phyloP scores from a whole-genome alignment of 108 stramenopile genomes.

The Nitzschia sp. region DNA sequence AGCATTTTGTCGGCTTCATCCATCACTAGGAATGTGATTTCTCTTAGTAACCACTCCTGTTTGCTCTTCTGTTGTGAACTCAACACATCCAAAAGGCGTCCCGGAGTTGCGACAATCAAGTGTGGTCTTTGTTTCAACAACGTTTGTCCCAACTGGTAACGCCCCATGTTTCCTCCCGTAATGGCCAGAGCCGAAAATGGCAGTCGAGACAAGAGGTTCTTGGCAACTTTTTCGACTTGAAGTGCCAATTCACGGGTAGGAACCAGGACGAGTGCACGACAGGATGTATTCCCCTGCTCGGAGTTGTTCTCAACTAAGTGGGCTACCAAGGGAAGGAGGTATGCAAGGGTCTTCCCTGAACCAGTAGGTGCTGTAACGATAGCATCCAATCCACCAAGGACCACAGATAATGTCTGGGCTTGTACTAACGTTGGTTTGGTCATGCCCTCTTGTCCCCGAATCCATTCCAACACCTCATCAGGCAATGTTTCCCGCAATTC shows the following conservation, averaged over 20 bases:
- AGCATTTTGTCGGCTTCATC: conserved; percentile 96
- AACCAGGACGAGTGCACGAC: conserved; percentile 73
- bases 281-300: neutral
- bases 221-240: conserved; percentile 78
- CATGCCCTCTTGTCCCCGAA: conserved; percentile 21
- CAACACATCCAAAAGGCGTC: conserved; percentile 93
- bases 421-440: conserved; percentile 93
- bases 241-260: conserved; percentile 95
- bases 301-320: conserved; percentile 64
- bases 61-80: conserved; percentile 42
- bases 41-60: conserved; percentile 43
- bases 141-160: conserved; percentile 70
- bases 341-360: conserved; percentile 91
- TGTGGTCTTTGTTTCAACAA: conserved; percentile 56
- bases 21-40: conserved; percentile 80
- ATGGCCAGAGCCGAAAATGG: conserved; percentile 45
- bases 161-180: conserved; percentile 72
- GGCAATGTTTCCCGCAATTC: conserved; percentile 45
- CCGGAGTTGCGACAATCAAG: conserved; percentile 94
- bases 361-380: conserved; percentile 83
- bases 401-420: conserved; percentile 69
- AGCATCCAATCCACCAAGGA: conserved; percentile 63
- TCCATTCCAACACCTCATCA: conserved; percentile 18
- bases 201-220: conserved; percentile 41
- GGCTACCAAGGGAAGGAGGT: conserved; percentile 81